Evolutionary conservation across 345 rosid genomes (phyloP).

Genomic region (Salix purpurea): DNA sequence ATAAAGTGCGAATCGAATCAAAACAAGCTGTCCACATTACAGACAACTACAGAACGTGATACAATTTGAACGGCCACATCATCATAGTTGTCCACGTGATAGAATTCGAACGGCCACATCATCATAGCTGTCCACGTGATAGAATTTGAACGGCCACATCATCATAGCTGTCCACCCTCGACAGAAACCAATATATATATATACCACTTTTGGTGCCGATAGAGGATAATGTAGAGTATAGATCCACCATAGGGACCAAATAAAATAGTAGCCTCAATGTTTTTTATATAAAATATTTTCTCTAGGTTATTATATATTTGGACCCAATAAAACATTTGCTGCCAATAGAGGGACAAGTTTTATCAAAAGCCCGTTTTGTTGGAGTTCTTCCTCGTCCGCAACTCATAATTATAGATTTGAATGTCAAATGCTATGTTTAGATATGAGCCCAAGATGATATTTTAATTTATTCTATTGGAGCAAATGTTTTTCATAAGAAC

Average conservation of each 20-base stretch:
- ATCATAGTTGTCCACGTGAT: not conserved
- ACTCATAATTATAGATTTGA: too few relatives aligned
- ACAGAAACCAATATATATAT: not conserved
- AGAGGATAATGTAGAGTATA: too few relatives aligned
- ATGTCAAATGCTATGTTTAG: not conserved
- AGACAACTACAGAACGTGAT: not conserved
- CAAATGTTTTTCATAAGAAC: not conserved
- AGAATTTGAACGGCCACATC: not conserved
- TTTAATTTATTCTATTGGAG: not conserved
- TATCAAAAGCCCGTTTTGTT: too few relatives aligned
- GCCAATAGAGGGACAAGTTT: too few relatives aligned
- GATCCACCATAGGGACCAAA: too few relatives aligned
- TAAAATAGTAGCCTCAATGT: too few relatives aligned
- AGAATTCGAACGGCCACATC: too few relatives aligned
- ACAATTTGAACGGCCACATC: not conserved
- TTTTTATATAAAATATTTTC: too few relatives aligned
- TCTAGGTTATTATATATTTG: too few relatives aligned
- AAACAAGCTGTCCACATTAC: not conserved
- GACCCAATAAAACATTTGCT: too few relatives aligned
- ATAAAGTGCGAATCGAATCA: not conserved
- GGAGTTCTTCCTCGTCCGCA: too few relatives aligned
- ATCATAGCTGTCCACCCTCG: not conserved
- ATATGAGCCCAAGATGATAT: not conserved
- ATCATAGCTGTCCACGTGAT: too few relatives aligned
- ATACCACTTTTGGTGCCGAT: not conserved